Evolutionary conservation across 805 yeast species (phyloP).

Genomic region (Hanseniaspora mollemarum): DNA sequence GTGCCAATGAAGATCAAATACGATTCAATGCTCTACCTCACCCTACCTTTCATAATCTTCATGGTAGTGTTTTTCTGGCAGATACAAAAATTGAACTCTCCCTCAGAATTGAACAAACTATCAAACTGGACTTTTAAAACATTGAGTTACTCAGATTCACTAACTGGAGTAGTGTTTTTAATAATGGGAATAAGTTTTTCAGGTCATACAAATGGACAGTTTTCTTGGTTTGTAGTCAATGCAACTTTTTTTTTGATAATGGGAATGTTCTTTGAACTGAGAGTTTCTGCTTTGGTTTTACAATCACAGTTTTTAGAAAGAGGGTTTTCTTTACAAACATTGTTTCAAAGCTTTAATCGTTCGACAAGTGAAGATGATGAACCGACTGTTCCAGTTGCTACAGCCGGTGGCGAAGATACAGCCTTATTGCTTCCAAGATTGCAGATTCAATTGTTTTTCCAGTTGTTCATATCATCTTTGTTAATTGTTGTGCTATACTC

Average conservation of each 20-base stretch:
- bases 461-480: constrained; percentile 8
- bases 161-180: constrained; percentile 7
- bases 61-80: constrained; percentile 2
- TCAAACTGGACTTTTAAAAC: neutral
- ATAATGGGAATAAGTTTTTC: neutral
- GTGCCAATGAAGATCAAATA: constrained; percentile 3
- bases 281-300: neutral
- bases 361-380: neutral
- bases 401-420: constrained; percentile 8
- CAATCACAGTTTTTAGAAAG: constrained; percentile 15
- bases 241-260: neutral
- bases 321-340: constrained; percentile 5
- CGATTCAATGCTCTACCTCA: constrained; percentile 3
- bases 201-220: constrained; percentile 1
- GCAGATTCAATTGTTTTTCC: constrained; percentile 3
- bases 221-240: constrained; percentile 11
- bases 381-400: neutral
- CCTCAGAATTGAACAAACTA: constrained; percentile 12
- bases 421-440: neutral
- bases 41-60: constrained; percentile 1
- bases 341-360: constrained; percentile 1
- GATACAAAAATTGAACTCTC: constrained; percentile 1
- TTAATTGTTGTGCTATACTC: constrained; percentile 4
- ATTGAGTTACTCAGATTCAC: constrained; percentile 3
- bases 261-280: constrained; percentile 6